Evolutionary conservation across 441 rosid species (phyloP).

Genomic region (Omphalea diandra): DNA sequence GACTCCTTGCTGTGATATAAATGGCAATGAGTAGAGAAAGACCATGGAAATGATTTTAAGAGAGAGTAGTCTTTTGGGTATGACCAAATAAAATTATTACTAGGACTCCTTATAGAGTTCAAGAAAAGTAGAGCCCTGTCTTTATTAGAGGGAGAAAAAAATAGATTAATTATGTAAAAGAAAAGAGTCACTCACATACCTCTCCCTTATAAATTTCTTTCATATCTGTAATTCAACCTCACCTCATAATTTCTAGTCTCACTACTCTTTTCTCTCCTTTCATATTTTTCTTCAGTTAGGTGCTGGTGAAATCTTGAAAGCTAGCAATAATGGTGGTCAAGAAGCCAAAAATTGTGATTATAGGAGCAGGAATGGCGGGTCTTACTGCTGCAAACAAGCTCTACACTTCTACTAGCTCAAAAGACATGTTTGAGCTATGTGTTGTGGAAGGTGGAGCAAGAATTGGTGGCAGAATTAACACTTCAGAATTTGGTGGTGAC

Average conservation of each 20-base stretch:
- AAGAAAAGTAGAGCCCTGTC: slow-evolving; percentile 56
- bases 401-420: slow-evolving; percentile 42
- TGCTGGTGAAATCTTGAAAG: slow-evolving; percentile 18
- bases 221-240: slow-evolving; percentile 40
- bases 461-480: slow-evolving; percentile 90
- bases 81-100: not conserved
- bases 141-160: slow-evolving; percentile 39
- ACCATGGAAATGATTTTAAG: not conserved
- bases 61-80: slow-evolving; percentile 2
- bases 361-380: slow-evolving; percentile 99
- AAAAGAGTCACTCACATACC: slow-evolving; percentile 5
- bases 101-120: slow-evolving; percentile 28
- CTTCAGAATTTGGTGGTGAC: slow-evolving; percentile 83
- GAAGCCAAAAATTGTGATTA: slow-evolving; percentile 86
- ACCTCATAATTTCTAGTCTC: slow-evolving; percentile 40
- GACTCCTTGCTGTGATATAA: slow-evolving; percentile 5
- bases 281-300: slow-evolving; percentile 10
- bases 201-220: slow-evolving; percentile 53
- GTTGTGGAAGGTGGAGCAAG: slow-evolving; percentile 89
- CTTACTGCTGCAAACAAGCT: slow-evolving; percentile 93
- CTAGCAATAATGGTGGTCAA: slow-evolving; percentile 56
- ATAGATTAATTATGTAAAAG: not conserved
- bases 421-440: slow-evolving; percentile 64
- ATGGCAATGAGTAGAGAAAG: slow-evolving; percentile 20
- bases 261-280: slow-evolving; percentile 22